Evolutionary conservation across 495 filamentous ascomycete species (phyloP).

Genomic region (Niebla homalea): DNA sequence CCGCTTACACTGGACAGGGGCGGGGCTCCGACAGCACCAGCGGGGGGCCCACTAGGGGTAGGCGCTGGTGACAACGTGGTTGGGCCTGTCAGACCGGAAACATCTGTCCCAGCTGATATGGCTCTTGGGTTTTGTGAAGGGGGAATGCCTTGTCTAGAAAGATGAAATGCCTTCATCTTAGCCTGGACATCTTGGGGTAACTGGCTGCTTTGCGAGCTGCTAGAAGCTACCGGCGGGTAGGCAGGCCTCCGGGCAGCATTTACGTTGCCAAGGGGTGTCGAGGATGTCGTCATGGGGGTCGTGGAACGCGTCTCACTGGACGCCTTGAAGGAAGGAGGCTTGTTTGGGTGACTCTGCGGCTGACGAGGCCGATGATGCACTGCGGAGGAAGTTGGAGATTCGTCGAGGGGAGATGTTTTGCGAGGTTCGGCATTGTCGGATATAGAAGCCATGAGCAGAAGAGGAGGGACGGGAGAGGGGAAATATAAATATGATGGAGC

Average conservation of each 20-base stretch:
- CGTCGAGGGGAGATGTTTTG: background rate
- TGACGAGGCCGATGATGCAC: constrained; percentile 19
- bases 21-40: constrained; percentile 1
- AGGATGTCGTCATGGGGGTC: constrained; percentile 53
- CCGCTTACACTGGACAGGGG: constrained; percentile 15
- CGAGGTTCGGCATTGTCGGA: background rate
- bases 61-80: constrained; percentile 21
- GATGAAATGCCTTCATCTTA: constrained; percentile 64
- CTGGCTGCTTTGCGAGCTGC: constrained; percentile 38
- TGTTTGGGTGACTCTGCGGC: constrained; percentile 6
- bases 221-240: constrained; percentile 38
- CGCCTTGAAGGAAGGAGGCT: constrained; percentile 16
- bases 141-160: constrained; percentile 46
- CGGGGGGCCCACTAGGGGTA: constrained; percentile 7
- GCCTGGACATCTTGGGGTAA: constrained; percentile 71
- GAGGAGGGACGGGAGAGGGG: background rate
- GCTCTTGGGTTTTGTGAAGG: constrained; percentile 20
- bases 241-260: constrained; percentile 61
- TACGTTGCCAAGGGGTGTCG: constrained; percentile 67
- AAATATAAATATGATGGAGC: background rate
- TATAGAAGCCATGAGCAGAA: background rate
- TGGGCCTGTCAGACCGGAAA: constrained; percentile 24
- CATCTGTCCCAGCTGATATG: constrained; percentile 3
- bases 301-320: constrained; percentile 34
- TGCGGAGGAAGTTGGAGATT: background rate